Percentiles rank a stretch among this genome's conserved stretches.
Conservation (phyloP, 2,329 filamentous ascomycete species). For the Colletotrichum lindemuthianum region DNA sequence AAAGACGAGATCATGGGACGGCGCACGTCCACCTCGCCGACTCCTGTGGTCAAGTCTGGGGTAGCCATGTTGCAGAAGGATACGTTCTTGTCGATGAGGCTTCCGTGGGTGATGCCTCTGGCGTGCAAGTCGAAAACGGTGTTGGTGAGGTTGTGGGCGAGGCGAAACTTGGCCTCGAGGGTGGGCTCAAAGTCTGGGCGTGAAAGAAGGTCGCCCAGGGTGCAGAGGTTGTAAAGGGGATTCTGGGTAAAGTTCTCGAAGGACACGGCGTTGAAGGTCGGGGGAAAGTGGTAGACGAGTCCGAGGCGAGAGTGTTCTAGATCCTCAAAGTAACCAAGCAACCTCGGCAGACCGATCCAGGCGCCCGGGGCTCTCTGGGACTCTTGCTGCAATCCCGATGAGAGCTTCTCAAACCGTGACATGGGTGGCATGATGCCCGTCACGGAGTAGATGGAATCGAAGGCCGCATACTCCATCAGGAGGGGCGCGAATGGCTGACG, state of each 20-base stretch:
- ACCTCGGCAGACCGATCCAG: slow-evolving; percentile 69
- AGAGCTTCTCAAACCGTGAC: slow-evolving; percentile 72
- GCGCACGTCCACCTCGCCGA: slow-evolving; percentile 69
- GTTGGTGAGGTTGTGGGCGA: slow-evolving; percentile 77
- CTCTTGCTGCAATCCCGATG: slow-evolving; percentile 65
- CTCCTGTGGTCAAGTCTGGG: slow-evolving; percentile 50
- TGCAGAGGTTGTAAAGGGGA: slow-evolving; percentile 61
- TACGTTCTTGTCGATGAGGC: slow-evolving; percentile 73
- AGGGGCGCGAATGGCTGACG: slow-evolving; percentile 64
- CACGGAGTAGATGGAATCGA: slow-evolving; percentile 69
- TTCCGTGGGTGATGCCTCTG: slow-evolving; percentile 75
- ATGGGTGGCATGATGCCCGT: slow-evolving; percentile 73
- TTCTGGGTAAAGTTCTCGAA: slow-evolving; percentile 62
- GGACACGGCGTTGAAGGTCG: slow-evolving; percentile 68
- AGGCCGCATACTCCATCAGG: slow-evolving; percentile 76
- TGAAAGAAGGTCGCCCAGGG: slow-evolving; percentile 63
- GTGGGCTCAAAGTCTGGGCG: slow-evolving; percentile 68
- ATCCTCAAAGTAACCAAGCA: slow-evolving; percentile 80
- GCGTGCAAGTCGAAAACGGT: slow-evolving; percentile 80
- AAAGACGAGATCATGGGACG: slow-evolving; percentile 78
- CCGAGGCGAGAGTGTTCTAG: slow-evolving; percentile 75
- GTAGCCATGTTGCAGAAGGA: slow-evolving; percentile 67
- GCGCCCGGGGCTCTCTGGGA: slow-evolving; percentile 62
- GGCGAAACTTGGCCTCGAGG: slow-evolving; percentile 79
- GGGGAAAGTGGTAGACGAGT: slow-evolving; percentile 78